A percentile compares a stretch with the other conserved stretches of the same genome.
Conservation (phyloP, 1,284 basidiomycete genomes). For the Rhodotorula sp. region DNA sequence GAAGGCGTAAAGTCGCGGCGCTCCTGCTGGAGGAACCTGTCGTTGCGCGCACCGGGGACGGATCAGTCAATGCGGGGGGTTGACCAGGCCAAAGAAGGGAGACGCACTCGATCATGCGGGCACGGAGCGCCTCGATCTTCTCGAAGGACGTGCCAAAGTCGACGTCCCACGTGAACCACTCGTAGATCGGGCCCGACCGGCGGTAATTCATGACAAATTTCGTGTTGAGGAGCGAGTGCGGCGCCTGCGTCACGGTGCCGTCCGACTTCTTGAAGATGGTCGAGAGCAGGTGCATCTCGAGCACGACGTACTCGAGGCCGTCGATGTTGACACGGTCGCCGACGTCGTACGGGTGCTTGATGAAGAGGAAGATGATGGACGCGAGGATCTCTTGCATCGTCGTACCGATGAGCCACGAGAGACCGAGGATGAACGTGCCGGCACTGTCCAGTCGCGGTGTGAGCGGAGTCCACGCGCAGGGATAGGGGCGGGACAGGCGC, state of each 20-base stretch:
- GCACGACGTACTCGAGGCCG: conserved; percentile 70
- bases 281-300: conserved; percentile 72
- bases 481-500: no score
- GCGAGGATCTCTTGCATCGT: conserved; percentile 42
- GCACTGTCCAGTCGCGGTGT: conserved; percentile 26
- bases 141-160: conserved; percentile 77
- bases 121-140: conserved; percentile 70
- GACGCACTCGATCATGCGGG: conserved; percentile 66
- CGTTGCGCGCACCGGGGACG: no score
- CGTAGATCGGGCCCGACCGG: conserved; percentile 55
- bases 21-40: conserved; percentile 63
- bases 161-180: conserved; percentile 79
- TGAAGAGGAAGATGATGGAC: conserved; percentile 62
- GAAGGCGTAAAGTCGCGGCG: conserved; percentile 49
- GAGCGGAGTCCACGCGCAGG: no score
- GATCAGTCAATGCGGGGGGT: no score
- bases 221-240: conserved; percentile 65
- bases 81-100: no score
- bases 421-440: conserved; percentile 46
- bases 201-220: conserved; percentile 61
- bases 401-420: conserved; percentile 59
- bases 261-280: conserved; percentile 59
- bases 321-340: conserved; percentile 67
- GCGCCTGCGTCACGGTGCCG: conserved; percentile 65
- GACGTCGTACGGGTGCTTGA: conserved; percentile 73